Conservation (phyloP, 2,329 filamentous ascomycete species). For the Fusarium sp. region DNA sequence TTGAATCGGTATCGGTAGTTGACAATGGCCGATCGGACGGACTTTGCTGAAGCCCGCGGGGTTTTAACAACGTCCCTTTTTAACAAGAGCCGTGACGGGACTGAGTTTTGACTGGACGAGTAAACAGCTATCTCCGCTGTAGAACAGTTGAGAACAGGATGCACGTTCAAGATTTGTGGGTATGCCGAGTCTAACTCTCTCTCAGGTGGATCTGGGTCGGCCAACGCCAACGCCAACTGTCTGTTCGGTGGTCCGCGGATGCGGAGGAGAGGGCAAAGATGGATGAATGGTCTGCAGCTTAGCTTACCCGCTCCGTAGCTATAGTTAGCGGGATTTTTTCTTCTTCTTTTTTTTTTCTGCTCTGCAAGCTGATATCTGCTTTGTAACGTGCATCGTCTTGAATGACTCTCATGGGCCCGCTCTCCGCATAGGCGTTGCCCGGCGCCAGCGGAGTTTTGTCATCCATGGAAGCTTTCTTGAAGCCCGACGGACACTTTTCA, state of each 20-base stretch:
- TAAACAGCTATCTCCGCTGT: background rate
- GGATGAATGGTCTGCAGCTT: background rate
- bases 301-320: background rate
- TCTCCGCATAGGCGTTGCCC: background rate
- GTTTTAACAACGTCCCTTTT: background rate
- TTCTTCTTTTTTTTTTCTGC: background rate
- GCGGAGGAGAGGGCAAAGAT: background rate
- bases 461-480: background rate
- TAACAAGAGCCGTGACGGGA: background rate
- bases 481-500: constrained; percentile 4
- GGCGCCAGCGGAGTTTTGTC: constrained; percentile 1
- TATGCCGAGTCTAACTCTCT: background rate
- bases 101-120: background rate
- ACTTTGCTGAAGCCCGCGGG: constrained; percentile 2
- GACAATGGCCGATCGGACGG: constrained; percentile 20
- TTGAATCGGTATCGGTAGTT: constrained; percentile 21
- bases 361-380: background rate
- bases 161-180: background rate
- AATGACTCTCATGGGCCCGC: background rate
- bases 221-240: background rate
- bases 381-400: background rate
- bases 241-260: constrained; percentile 15
- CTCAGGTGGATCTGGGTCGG: background rate
- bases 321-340: background rate
- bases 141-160: background rate